Evolutionary conservation across 139 green algal genomes (phyloP), one percentile per base, ranked within the genome.

Genomic region (Volvox africanus): DNA sequence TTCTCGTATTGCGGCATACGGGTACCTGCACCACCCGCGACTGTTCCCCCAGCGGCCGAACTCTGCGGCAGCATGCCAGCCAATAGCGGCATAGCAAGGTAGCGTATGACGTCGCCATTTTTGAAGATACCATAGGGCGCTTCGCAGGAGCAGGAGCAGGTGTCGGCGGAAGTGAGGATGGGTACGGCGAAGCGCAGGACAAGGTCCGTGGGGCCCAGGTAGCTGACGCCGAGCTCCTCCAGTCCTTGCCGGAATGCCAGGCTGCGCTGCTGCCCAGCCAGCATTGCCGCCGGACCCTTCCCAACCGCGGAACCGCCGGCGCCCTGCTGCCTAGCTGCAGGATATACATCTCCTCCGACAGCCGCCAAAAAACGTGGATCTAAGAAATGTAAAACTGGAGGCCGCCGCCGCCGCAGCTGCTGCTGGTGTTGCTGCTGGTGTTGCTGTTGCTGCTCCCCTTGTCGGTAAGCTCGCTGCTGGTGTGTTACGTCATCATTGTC

Each of bases 221-320:
- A 79, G 5, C 90, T 61, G 50, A 95, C 92, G 30, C 93, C 93
- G 26, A 95, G 90, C 37, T 92, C 92, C 92, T 84, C 37, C 21
- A 84, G 36, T 55, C 80, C 80, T 28, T n/a, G 50, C 80, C 36
- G 17, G 26, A 86, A 55, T 11, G 62, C 50, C 32, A 71, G 55
- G 6, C 55, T n/a, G 16, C 55, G 80, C 50, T 86, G 55, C 28
- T 71, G n/a, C 2, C 80, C 55, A n/a, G 28, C 28, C 50, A 73
- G 26, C 55, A 55, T 55, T n/a, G 26, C 24, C 14, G 24, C 24
- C 50, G 9, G 16, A n/a, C 19, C 76, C 76, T 28, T 73, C 65
- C 61, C 32, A 36, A 30, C 30, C 33, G 17, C 76, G 18, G 32
- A 30, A 24, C 32, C 33, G 16, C 75, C 26, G n/a, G 20, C 2